Base-by-base conservation (phyloP, 2,329 filamentous ascomycete genomes). In the Diaporthe sp. region DNA sequence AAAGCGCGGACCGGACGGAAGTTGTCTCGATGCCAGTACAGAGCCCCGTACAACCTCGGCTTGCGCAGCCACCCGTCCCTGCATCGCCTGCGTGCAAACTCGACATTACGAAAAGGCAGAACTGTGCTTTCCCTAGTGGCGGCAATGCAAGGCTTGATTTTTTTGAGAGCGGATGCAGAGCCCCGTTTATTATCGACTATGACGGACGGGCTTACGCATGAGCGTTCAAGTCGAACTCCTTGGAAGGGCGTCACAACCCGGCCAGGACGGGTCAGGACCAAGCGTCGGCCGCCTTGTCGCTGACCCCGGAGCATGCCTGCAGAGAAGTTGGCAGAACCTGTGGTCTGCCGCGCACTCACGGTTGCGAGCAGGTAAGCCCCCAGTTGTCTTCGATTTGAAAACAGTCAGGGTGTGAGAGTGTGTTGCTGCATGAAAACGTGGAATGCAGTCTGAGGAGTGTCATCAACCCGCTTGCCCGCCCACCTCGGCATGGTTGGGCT, bases 21-120 rank as follows among this genome's bases (percentile, higher is more conserved):
- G 44, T 13, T 51, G 63, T 66, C 63, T 66, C 44, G 63, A 66
- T 37, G 63, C 25, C 44, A 51, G 32, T 2, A 51, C 30, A 66
- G 30, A 35, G 9, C 15, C n/a, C 63, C 63, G 63, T 51, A 66
- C 63, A 51, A 66, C 63, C 63, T 66, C 63, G 63, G 63, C 63
- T 51, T 37, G 30, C 63, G 32, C 44, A 51, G 22, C 44, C 63
- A 15, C 30, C 30, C 22, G 63, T 66, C 32, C 32, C 9, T 51
- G 63, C 30, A 22, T 66, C n/a, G 50, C 44, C n/a, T 51, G n/a
- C 63, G 27, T 7, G 17, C 59, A 32, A 66, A 51, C 44, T 66
- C 63, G 44, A 66, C 32, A 3, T 66, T 37, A 66, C n/a, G 30
- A 51, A 51, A 50, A 27, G 25, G 37, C 19, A n/a, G 61, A 1